Percentiles rank a stretch among this genome's conserved stretches.
Conservation (phyloP, 495 filamentous ascomycete genomes). For the Hypoxylon rickii region DNA sequence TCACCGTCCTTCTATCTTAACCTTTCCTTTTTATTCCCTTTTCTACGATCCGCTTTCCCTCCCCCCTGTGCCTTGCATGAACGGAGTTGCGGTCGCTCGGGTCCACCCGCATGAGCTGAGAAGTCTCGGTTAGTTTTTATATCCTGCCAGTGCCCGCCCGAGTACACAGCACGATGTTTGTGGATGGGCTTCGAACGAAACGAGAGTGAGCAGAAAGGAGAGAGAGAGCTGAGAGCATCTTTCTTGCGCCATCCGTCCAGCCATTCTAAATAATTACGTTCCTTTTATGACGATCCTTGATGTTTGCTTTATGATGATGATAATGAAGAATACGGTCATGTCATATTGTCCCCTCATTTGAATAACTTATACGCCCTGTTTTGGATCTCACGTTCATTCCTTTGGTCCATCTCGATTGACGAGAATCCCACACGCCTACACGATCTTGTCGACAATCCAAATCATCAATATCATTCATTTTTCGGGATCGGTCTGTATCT, state of each 20-base stretch:
- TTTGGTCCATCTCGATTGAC: conserved; percentile 7
- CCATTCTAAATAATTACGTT: conserved; percentile 12
- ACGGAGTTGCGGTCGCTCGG: conserved; percentile 18
- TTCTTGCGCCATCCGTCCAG: conserved; percentile 5
- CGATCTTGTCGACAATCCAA: too few species aligned
- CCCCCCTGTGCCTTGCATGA: conserved; percentile 34
- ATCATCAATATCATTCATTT: neutral
- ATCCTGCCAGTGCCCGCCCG: conserved; percentile 19
- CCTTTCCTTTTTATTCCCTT: conserved; percentile 9
- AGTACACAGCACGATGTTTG: conserved; percentile 5
- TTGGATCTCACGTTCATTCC: conserved; percentile 25
- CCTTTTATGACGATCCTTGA: conserved; percentile 18
- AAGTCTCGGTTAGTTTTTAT: conserved; percentile 23
- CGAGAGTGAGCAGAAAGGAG: conserved; percentile 3
- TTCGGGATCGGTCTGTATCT: conserved; percentile 8
- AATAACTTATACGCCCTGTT: conserved; percentile 13
- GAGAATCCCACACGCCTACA: conserved; percentile 9
- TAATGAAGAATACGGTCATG: conserved; percentile 29
- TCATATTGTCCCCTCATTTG: conserved; percentile 28
- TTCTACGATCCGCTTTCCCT: conserved; percentile 14
- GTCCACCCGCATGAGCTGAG: conserved; percentile 14
- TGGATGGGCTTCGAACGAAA: conserved; percentile 15
- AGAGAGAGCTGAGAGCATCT: conserved; percentile 16
- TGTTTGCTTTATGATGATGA: conserved; percentile 18
- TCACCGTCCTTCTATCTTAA: conserved; percentile 19